Evolutionary conservation across 2,329 filamentous ascomycete genomes (phyloP).

Genomic region (Xenosphaeropsis pyriputrescens): DNA sequence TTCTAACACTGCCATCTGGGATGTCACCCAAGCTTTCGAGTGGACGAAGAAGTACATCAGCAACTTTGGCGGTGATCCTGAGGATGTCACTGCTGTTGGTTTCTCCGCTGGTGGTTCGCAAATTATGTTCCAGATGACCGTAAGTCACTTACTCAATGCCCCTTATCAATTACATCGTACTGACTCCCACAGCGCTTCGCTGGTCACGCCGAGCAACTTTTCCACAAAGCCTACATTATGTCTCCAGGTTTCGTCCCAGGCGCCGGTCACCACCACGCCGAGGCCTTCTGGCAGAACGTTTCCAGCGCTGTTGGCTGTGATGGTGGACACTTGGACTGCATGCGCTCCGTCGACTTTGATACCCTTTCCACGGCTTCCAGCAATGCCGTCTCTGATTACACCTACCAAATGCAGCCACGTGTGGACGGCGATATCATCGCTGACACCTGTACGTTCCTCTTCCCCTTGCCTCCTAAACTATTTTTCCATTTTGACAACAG

Average conservation of each 20-base stretch:
- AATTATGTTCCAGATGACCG: slow-evolving; percentile 19
- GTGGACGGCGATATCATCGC: slow-evolving; percentile 21
- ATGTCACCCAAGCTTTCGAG: slow-evolving; percentile 28
- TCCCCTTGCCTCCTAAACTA: background rate
- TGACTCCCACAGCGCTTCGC: slow-evolving; percentile 12
- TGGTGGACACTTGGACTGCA: slow-evolving; percentile 16
- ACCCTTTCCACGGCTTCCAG: slow-evolving; percentile 16
- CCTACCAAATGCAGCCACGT: slow-evolving; percentile 21
- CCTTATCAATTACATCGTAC: background rate
- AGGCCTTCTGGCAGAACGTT: slow-evolving; percentile 16
- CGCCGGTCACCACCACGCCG: slow-evolving; percentile 19
- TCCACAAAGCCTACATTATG: slow-evolving; percentile 17
- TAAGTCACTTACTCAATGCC: slow-evolving; percentile 1
- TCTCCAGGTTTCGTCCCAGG: slow-evolving; percentile 20
- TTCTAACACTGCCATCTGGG: slow-evolving; percentile 14
- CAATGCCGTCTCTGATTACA: slow-evolving; percentile 12
- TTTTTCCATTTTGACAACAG: background rate
- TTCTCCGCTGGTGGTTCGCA: slow-evolving; percentile 31
- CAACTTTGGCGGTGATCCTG: slow-evolving; percentile 28
- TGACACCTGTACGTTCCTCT: slow-evolving; percentile 14
- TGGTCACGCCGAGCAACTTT: slow-evolving; percentile 17
- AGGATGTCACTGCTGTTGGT: slow-evolving; percentile 30
- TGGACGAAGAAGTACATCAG: slow-evolving; percentile 31
- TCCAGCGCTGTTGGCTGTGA: slow-evolving; percentile 16
- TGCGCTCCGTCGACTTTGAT: slow-evolving; percentile 16